A percentile compares a stretch with the other conserved stretches of the same genome.
These are phyloP conservation scores for Angomonas desouzai DNA, from an alignment of 208 protist species.

Conservation along the genomic window DNA sequence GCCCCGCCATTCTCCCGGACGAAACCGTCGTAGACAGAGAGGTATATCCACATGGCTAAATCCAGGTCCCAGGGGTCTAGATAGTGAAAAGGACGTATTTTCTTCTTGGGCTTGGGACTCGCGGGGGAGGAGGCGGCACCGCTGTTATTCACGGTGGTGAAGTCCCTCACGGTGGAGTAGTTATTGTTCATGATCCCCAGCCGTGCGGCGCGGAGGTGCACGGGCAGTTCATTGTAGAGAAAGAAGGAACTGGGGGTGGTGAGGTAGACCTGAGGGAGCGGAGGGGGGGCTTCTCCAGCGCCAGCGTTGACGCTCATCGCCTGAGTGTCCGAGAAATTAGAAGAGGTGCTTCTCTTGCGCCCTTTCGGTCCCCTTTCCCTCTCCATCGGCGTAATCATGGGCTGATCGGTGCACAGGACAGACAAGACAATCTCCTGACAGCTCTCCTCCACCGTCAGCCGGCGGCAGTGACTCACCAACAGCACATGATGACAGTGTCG, in stretches of 20 bases:
- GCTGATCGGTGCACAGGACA: background rate
- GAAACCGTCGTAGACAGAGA: background rate
- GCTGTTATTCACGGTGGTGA: background rate
- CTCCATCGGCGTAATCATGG: background rate
- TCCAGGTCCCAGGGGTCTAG: constrained; percentile 13
- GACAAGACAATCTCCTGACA: background rate
- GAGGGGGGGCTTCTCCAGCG: background rate
- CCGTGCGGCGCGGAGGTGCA: constrained; percentile 9
- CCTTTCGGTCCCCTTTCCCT: background rate
- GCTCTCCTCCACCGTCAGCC: background rate
- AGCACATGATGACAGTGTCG: background rate
- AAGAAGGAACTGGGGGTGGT: background rate
- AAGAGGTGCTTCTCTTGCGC: background rate
- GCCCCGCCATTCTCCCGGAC: background rate
- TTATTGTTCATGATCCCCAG: constrained; percentile 13
- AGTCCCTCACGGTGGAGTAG: constrained; percentile 11
- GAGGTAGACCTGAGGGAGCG: background rate
- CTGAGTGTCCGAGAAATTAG: background rate
- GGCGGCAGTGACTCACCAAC: background rate
- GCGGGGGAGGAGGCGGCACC: no score
- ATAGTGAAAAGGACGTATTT: background rate
- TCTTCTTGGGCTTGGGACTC: background rate
- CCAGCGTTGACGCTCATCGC: no score
- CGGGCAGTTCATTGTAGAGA: constrained; percentile 6
- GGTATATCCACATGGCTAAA: constrained; percentile 1